Percentiles rank a stretch among this genome's conserved stretches.
Evolutionary conservation across 306 rosid genomes (phyloP).

Genomic region (Cucurbita argyrosperma): DNA sequence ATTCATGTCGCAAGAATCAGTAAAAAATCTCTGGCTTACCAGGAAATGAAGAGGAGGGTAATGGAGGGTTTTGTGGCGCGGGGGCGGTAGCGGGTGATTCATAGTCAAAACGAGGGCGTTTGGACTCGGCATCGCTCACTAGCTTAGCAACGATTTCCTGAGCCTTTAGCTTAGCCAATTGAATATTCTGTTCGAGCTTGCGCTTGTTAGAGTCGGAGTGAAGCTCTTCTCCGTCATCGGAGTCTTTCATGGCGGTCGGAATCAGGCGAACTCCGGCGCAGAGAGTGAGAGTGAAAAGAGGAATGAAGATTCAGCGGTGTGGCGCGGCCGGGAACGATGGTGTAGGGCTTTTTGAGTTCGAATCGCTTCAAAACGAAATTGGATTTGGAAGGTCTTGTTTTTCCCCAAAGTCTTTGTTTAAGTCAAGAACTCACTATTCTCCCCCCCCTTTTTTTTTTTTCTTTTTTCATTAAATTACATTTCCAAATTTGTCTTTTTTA

Average conservation of each 20-base stretch:
- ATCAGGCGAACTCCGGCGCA: constrained; percentile 1
- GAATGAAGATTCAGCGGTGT: neutral
- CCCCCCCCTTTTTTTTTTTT: no score
- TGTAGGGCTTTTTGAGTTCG: neutral
- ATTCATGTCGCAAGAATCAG: no score
- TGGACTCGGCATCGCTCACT: constrained; percentile 31
- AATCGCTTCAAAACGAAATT: neutral
- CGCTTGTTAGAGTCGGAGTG: constrained; percentile 18
- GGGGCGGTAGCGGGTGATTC: constrained; percentile 12
- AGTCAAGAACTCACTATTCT: neutral
- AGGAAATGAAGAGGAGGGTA: constrained; percentile 11
- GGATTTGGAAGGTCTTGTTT: neutral
- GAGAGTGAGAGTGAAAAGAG: neutral
- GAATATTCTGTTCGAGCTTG: constrained; percentile 32
- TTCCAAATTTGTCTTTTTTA: no score
- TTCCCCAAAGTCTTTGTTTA: neutral
- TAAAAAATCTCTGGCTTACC: constrained; percentile 2
- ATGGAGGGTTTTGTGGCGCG: neutral
- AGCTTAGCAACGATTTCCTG: constrained; percentile 38
- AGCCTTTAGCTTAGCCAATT: constrained; percentile 32
- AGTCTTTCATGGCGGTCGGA: constrained; percentile 22
- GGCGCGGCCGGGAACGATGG: neutral
- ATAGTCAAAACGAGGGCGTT: constrained; percentile 26
- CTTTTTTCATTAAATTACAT: no score
- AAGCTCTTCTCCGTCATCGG: neutral